These are phyloP conservation scores for Penicillium concentricum DNA, from an alignment of 2,329 filamentous ascomycete genomes.

Conservation along the genomic window DNA sequence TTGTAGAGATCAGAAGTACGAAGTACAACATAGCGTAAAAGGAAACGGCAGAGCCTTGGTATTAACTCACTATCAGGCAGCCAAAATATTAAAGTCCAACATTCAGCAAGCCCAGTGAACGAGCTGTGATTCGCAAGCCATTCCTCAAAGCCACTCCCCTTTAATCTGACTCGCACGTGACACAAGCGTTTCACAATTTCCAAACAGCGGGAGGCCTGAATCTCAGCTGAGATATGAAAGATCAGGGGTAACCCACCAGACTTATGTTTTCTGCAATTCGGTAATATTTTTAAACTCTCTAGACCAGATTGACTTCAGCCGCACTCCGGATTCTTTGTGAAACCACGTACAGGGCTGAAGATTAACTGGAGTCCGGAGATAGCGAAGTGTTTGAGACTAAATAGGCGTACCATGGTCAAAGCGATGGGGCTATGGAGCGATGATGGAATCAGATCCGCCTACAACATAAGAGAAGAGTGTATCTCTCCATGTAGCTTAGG, in stretches of 20 bases:
- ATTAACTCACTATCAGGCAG: background rate
- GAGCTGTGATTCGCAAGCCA: background rate
- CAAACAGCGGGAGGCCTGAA: slow-evolving; percentile 9
- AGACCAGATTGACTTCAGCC: background rate
- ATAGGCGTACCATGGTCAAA: background rate
- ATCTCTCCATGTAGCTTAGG: background rate
- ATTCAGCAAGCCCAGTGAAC: background rate
- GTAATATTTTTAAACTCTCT: background rate
- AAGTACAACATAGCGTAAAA: background rate
- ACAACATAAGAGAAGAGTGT: too few species aligned
- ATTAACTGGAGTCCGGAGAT: background rate
- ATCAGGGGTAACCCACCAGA: background rate
- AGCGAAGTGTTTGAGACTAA: slow-evolving; percentile 1
- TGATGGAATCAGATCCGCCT: too few species aligned
- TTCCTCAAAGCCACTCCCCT: background rate
- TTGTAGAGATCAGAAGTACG: background rate
- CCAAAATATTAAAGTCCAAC: background rate
- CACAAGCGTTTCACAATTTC: slow-evolving; percentile 15
- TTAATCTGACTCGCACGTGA: slow-evolving; percentile 12
- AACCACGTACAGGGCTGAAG: background rate
- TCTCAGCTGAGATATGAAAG: slow-evolving; percentile 3
- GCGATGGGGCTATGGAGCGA: slow-evolving; percentile 1
- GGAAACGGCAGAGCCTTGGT: background rate
- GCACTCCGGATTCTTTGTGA: background rate
- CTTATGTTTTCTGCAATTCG: background rate